A percentile compares a stretch with the other conserved stretches of the same genome.
phyloP scores from a whole-genome alignment of 2,329 filamentous ascomycete genomes.

The Scopulariopsis brevicaulis region DNA sequence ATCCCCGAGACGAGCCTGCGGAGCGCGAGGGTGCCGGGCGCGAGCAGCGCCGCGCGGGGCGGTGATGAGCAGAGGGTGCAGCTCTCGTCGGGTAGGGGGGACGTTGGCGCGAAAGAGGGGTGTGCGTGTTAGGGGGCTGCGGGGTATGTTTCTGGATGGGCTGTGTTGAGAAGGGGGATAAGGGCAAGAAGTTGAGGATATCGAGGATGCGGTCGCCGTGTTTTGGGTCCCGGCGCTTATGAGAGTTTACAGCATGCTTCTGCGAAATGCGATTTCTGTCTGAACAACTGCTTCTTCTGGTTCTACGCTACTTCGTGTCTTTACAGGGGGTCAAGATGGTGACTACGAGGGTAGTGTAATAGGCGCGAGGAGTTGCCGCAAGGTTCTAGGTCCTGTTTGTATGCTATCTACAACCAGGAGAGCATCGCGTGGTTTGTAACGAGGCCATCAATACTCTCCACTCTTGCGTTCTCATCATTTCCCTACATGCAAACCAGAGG shows the following conservation, averaged over 20 bases:
- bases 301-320: not conserved
- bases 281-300: not conserved
- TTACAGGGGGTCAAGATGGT: not conserved
- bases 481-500: too few species aligned
- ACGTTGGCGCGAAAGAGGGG: slow-evolving; percentile 72
- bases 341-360: not conserved
- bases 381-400: too few species aligned
- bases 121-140: slow-evolving; percentile 74
- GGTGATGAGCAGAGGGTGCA: slow-evolving; percentile 70
- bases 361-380: not conserved
- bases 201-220: not conserved
- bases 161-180: not conserved
- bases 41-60: slow-evolving; percentile 44
- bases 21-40: slow-evolving; percentile 66
- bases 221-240: not conserved
- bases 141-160: not conserved
- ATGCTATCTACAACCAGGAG: too few species aligned
- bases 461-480: too few species aligned
- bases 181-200: not conserved
- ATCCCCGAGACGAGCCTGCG: slow-evolving; percentile 96
- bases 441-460: too few species aligned
- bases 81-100: slow-evolving; percentile 55
- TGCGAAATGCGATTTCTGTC: not conserved
- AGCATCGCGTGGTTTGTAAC: too few species aligned
- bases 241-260: not conserved